Conservation (phyloP, 2,329 filamentous ascomycete genomes). For the Microascus cirrosus region DNA sequence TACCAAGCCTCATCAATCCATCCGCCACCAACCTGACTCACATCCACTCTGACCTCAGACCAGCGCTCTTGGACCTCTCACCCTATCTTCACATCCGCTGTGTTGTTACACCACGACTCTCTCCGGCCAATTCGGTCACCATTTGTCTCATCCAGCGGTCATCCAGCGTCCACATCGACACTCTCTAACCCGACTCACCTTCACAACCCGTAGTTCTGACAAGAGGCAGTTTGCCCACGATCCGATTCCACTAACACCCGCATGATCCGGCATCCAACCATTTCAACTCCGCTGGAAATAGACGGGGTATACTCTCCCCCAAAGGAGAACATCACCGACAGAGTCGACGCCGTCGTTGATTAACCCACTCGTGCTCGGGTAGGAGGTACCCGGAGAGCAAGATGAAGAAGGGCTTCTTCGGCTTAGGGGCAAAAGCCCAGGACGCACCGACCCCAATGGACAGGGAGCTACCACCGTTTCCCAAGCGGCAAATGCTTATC, state of each 20-base stretch:
- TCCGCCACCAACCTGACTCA: too few species aligned
- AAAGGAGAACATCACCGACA: background rate
- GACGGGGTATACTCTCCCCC: background rate
- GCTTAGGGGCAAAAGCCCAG: background rate
- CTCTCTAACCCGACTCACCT: background rate
- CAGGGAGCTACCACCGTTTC: slow-evolving; percentile 20
- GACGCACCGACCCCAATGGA: slow-evolving; percentile 11
- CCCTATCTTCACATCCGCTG: background rate
- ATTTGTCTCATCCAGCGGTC: background rate
- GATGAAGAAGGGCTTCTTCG: slow-evolving; percentile 1
- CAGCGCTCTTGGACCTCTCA: too few species aligned
- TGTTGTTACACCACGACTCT: background rate
- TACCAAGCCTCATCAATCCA: too few species aligned
- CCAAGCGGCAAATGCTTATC: slow-evolving; percentile 27
- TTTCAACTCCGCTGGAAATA: background rate
- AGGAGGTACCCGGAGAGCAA: background rate
- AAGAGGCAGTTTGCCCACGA: too few species aligned
- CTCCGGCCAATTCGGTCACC: background rate
- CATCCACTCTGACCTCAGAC: too few species aligned
- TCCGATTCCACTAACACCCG: background rate
- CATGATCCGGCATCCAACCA: background rate
- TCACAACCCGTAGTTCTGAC: background rate
- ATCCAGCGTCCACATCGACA: background rate
- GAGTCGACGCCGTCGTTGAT: background rate
- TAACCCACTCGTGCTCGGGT: background rate